Percentiles rank a stretch among this genome's conserved stretches.
These are phyloP conservation scores for Kokia cookei DNA, from an alignment of 441 rosid genomes.

Conservation along the genomic window DNA sequence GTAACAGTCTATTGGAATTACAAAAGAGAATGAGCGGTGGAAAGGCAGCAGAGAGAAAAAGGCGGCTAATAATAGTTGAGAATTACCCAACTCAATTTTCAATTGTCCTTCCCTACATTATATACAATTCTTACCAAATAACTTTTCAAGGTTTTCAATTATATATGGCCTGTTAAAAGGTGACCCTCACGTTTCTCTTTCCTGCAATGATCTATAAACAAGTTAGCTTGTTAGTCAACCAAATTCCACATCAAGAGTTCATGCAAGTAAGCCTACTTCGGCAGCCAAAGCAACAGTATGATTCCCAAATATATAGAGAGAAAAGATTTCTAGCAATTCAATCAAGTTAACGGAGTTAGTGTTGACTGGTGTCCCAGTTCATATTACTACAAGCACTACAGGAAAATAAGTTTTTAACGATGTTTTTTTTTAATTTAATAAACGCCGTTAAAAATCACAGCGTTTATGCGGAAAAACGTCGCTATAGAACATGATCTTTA, in stretches of 20 bases:
- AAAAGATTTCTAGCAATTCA: neutral
- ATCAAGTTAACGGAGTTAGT: neutral
- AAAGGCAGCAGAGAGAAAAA: neutral
- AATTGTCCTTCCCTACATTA: neutral
- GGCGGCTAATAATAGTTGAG: neutral
- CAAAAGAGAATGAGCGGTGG: neutral
- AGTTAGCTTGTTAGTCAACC: neutral
- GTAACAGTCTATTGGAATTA: too few relatives aligned
- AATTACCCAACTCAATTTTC: neutral
- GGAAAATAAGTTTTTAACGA: too few relatives aligned
- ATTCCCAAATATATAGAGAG: neutral
- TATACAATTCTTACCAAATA: neutral
- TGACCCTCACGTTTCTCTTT: neutral
- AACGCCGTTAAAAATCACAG: too few relatives aligned
- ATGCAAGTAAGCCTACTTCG: neutral
- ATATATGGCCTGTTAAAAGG: neutral
- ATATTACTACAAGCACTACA: neutral
- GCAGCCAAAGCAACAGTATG: neutral
- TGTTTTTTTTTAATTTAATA: too few relatives aligned
- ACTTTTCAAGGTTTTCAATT: neutral
- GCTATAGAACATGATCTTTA: too few relatives aligned
- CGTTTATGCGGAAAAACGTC: too few relatives aligned
- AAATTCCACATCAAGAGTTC: neutral
- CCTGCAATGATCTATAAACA: neutral
- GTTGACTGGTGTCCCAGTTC: neutral